Evolutionary conservation across 2,329 filamentous ascomycete species (phyloP).

Genomic region (Pleoardoris graminearum): DNA sequence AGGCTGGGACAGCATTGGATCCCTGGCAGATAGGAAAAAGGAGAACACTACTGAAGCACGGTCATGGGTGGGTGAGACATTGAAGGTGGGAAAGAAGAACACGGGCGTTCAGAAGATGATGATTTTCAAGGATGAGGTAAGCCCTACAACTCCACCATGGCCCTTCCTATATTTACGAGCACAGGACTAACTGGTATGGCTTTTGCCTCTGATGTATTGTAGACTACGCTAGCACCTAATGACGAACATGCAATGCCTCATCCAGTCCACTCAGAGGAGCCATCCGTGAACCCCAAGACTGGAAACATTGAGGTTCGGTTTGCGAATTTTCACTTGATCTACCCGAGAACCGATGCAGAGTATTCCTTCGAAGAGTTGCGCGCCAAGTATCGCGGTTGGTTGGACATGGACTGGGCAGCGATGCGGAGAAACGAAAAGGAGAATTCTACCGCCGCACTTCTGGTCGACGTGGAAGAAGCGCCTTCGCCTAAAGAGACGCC

Average conservation of each 20-base stretch:
- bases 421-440: constrained; percentile 34
- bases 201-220: constrained; percentile 55
- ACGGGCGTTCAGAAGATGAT: constrained; percentile 77
- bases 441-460: constrained; percentile 12
- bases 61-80: constrained; percentile 88
- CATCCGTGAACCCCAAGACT: constrained; percentile 78
- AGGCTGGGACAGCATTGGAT: constrained; percentile 92
- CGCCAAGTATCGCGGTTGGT: constrained; percentile 73
- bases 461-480: constrained; percentile 18
- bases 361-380: constrained; percentile 91
- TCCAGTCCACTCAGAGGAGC: constrained; percentile 75
- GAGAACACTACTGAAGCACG: constrained; percentile 86
- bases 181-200: constrained; percentile 83
- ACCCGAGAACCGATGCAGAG: constrained; percentile 77
- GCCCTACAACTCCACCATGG: constrained; percentile 47
- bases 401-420: constrained; percentile 57
- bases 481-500: constrained; percentile 12
- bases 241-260: constrained; percentile 53
- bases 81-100: constrained; percentile 85
- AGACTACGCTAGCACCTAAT: constrained; percentile 48
- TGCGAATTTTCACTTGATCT: constrained; percentile 82
- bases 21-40: constrained; percentile 85
- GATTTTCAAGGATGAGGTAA: constrained; percentile 95
- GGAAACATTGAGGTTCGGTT: constrained; percentile 85
- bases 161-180: constrained; percentile 49